Conservation (phyloP, 805 yeast genomes). For the Barnettozyma sucrosica region DNA sequence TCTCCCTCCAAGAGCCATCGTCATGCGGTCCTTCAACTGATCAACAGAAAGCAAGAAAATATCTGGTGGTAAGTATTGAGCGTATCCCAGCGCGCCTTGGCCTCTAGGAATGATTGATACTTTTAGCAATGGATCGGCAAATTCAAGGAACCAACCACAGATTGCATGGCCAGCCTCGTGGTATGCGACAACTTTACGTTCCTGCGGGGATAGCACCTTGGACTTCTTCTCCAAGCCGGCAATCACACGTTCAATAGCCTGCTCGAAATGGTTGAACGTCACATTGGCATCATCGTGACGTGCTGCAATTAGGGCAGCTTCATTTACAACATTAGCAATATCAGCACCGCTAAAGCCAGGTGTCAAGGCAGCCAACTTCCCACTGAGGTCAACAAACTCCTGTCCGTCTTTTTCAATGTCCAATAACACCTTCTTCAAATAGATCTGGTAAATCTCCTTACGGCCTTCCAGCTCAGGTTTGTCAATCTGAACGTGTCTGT, state of each 20-base stretch:
- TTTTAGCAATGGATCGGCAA: slow-evolving; percentile 86
- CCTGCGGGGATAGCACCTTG: slow-evolving; percentile 69
- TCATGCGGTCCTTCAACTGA: slow-evolving; percentile 85
- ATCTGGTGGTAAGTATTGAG: slow-evolving; percentile 93
- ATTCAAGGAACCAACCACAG: slow-evolving; percentile 86
- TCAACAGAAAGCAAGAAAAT: slow-evolving; percentile 68
- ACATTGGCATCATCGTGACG: slow-evolving; percentile 62
- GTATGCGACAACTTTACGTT: slow-evolving; percentile 81
- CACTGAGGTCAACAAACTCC: slow-evolving; percentile 46
- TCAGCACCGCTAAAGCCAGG: slow-evolving; percentile 97
- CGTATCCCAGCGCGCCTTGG: slow-evolving; percentile 93
- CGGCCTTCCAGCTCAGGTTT: slow-evolving; percentile 94
- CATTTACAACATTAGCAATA: slow-evolving; percentile 91
- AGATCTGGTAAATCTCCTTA: slow-evolving; percentile 86
- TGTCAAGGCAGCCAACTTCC: slow-evolving; percentile 83
- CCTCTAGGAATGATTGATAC: slow-evolving; percentile 96
- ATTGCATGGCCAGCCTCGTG: slow-evolving; percentile 98
- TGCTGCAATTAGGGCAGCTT: slow-evolving; percentile 91
- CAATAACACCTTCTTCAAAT: slow-evolving; percentile 67
- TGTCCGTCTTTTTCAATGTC: slow-evolving; percentile 38
- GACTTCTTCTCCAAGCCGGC: slow-evolving; percentile 91
- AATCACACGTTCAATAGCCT: slow-evolving; percentile 89
- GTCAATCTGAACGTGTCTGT: slow-evolving; percentile 87
- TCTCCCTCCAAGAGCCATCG: slow-evolving; percentile 96
- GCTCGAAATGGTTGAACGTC: slow-evolving; percentile 71